A percentile compares a stretch with the other conserved stretches of the same genome.
phyloP scores from a whole-genome alignment of 345 rosid genomes.

The Odontarrhena argentea region DNA sequence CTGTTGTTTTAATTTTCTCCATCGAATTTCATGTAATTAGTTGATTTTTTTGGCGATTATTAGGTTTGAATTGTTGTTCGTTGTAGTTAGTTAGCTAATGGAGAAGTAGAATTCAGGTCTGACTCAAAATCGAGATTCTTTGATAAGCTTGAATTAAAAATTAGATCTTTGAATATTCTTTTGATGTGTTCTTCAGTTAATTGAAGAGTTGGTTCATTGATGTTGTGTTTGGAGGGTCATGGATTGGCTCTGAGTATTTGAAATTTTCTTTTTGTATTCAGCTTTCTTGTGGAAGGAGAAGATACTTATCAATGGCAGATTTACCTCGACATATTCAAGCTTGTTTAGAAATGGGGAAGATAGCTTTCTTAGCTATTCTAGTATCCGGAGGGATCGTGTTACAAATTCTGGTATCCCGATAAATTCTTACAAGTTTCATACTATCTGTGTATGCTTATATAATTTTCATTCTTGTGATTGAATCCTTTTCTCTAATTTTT shows the following conservation, averaged over 20 bases:
- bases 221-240: conserved; percentile 1
- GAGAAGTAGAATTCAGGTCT: conserved; percentile 22
- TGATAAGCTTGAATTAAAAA: neutral
- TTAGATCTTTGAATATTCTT: neutral
- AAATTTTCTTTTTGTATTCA: neutral
- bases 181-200: conserved; percentile 1
- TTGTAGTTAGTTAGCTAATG: neutral
- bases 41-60: conserved; percentile 13
- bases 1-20: conserved; percentile 22
- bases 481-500: conserved; percentile 1
- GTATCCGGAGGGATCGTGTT: conserved; percentile 85
- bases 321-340: conserved; percentile 69
- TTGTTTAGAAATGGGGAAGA: conserved; percentile 82
- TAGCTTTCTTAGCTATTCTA: conserved; percentile 80
- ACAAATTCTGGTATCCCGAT: conserved; percentile 68
- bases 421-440: neutral
- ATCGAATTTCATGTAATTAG: neutral
- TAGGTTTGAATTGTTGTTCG: neutral
- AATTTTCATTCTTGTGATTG: neutral
- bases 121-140: neutral
- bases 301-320: conserved; percentile 61
- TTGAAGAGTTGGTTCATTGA: conserved; percentile 2
- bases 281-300: conserved; percentile 35
- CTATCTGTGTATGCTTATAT: neutral
- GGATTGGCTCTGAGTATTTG: conserved; percentile 1